A percentile compares a stretch with the other conserved stretches of the same genome.
phyloP scores from a whole-genome alignment of 345 rosid species.

The Eucalyptus regnans region DNA sequence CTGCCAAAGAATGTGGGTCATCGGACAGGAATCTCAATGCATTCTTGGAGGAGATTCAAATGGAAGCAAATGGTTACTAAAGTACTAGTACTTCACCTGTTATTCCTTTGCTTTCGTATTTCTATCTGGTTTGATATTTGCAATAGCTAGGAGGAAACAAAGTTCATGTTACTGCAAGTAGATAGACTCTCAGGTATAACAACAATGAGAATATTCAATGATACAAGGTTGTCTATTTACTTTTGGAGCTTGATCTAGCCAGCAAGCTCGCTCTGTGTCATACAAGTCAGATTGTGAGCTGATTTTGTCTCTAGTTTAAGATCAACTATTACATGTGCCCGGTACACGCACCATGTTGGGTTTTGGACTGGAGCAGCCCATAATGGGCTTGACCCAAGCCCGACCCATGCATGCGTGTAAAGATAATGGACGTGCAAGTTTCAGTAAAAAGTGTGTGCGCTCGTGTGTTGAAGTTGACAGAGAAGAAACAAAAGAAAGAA shows the following conservation, averaged over 20 bases:
- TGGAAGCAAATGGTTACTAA: background rate
- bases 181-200: background rate
- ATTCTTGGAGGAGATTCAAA: background rate
- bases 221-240: background rate
- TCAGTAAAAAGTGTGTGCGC: background rate
- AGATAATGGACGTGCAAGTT: background rate
- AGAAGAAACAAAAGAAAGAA: background rate
- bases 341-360: background rate
- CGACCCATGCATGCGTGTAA: background rate
- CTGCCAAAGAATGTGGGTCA: conserved; percentile 40
- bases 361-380: too few relatives aligned
- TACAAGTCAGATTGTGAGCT: background rate
- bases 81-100: background rate
- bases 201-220: background rate
- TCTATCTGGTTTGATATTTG: background rate
- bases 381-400: too few relatives aligned
- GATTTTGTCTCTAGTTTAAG: background rate
- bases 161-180: background rate
- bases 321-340: background rate
- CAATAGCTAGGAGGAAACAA: background rate
- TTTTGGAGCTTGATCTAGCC: background rate
- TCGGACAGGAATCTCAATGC: conserved; percentile 30
- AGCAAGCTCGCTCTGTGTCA: background rate
- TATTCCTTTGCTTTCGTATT: background rate
- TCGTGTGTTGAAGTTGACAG: background rate